These are phyloP conservation scores for Rhizopus sp. DNA, from an alignment of 371 early-diverging fungal species.

Conservation along the genomic window DNA sequence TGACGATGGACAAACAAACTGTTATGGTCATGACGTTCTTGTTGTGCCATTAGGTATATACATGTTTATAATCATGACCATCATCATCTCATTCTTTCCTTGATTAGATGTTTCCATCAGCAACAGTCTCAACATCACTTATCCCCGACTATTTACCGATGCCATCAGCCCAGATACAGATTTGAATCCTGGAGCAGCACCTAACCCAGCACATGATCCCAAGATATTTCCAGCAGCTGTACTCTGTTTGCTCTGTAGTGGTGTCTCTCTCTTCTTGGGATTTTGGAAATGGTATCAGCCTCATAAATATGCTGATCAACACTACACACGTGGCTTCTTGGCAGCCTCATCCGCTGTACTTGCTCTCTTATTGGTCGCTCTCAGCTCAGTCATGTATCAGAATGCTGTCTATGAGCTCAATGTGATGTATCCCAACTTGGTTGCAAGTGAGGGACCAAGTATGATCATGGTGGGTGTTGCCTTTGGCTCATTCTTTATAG, in stretches of 20 bases:
- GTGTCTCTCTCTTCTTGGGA: conserved; percentile 22
- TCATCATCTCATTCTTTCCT: not conserved
- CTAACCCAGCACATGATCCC: conserved; percentile 46
- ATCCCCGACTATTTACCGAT: conserved; percentile 35
- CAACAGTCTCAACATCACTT: conserved; percentile 32
- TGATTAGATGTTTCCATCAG: conserved; percentile 32
- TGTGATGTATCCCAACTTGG: conserved; percentile 35
- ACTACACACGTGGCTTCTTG: conserved; percentile 46
- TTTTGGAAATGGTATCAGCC: conserved; percentile 18
- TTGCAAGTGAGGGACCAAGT: conserved; percentile 37
- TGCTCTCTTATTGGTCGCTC: conserved; percentile 30
- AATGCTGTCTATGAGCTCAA: conserved; percentile 37
- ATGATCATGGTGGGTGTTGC: conserved; percentile 38
- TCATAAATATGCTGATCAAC: conserved; percentile 30
- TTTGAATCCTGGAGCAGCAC: conserved; percentile 34
- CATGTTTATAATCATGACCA: not conserved
- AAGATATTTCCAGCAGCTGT: conserved; percentile 40
- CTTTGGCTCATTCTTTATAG: conserved; percentile 31
- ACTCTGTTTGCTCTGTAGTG: conserved; percentile 35
- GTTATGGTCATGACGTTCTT: conserved; percentile 36
- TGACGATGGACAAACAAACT: conserved; percentile 16
- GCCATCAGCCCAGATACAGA: conserved; percentile 26
- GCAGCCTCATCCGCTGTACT: conserved; percentile 33
- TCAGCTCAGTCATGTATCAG: conserved; percentile 40
- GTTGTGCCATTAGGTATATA: conserved; percentile 43